These are phyloP conservation scores for Rhizopogon vinicolor DNA, from an alignment of 768 basidiomycete genomes.

Conservation along the genomic window DNA sequence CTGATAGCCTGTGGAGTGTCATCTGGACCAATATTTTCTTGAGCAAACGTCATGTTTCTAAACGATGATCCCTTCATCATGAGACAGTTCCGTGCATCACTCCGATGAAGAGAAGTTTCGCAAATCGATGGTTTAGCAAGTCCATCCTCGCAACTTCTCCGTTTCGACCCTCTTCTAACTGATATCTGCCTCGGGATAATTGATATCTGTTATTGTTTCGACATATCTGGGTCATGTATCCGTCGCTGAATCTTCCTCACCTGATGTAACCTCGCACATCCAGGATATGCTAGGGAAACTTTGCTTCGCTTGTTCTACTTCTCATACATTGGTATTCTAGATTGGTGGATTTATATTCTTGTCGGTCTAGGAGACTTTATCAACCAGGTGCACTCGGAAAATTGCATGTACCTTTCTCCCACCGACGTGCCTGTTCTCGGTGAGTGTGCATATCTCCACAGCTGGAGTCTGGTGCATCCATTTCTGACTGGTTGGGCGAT, in stretches of 20 bases:
- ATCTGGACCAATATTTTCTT: conserved; percentile 41
- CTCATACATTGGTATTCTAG: too few species aligned
- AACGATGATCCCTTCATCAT: neutral
- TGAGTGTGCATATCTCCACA: conserved; percentile 54
- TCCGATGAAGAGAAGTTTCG: conserved; percentile 11
- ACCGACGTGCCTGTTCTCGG: conserved; percentile 60
- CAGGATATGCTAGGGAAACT: conserved; percentile 2
- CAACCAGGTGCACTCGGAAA: conserved; percentile 32
- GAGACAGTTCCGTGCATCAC: conserved; percentile 3
- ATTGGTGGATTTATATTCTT: conserved; percentile 19
- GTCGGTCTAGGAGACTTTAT: conserved; percentile 53
- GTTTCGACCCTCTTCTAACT: neutral
- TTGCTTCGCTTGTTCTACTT: conserved; percentile 48
- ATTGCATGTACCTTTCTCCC: conserved; percentile 35
- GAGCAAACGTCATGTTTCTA: conserved; percentile 6
- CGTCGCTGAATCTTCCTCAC: conserved; percentile 39
- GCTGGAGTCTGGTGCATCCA: conserved; percentile 75
- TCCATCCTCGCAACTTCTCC: neutral
- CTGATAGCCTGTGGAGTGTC: conserved; percentile 26
- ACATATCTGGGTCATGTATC: conserved; percentile 40
- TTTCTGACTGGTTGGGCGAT: conserved; percentile 65
- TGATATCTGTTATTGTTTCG: conserved; percentile 28
- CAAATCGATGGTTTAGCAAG: conserved; percentile 3
- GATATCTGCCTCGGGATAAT: neutral
- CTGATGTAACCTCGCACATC: too few species aligned